Evolutionary conservation across 2,329 filamentous ascomycete genomes (phyloP), one percentile per base, ranked within the genome.

Genomic region (Malbranchea zuffiana): DNA sequence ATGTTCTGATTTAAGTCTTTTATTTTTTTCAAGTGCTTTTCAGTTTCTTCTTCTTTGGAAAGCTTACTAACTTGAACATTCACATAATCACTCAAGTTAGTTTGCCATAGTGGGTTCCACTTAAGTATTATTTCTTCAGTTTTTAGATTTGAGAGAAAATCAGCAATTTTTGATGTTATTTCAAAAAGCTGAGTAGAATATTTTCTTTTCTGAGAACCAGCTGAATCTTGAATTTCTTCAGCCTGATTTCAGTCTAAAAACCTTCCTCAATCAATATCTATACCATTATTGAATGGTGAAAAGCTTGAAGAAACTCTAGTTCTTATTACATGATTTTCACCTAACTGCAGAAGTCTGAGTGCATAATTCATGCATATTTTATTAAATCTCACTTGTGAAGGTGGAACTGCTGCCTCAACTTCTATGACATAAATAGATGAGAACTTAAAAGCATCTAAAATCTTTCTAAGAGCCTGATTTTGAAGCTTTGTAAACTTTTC

Each of bases 401-500:
- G 19, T 6, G 37, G 15, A n/a, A 39, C 8, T n/a, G 20, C 21
- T 2, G 37, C 37, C 23, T 39, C 30, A 28, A 39, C 15, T 29
- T 39, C 24, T 16, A 34, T 33, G 20, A 20, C 29, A 24, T 24
- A 15, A 21, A 34, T 12, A 5, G 29, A 13, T 12, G 37, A 39
- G 18, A 24, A 6, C 16, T 31, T 35, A 19, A 40, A 40, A 17
- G 37, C 32, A 6, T 25, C 32, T 12, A 40, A 21, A 20, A 40
- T 40, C 16, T 29, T 35, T 29, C 24, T 27, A 4, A 40, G 19
- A 24, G 37, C 37, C 20, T 13, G n/a, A 33, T 40, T 40, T 25
- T 40, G 25, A 17, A 40, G 21, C 17, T 23, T 35, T 16, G 35
- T 20, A 35, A 23, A 40, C 13, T 35, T 40, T 6, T 40, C 10